phyloP scores from a whole-genome alignment of 2,329 filamentous ascomycete genomes.

The Paecilomyces dactylethromorphus region DNA sequence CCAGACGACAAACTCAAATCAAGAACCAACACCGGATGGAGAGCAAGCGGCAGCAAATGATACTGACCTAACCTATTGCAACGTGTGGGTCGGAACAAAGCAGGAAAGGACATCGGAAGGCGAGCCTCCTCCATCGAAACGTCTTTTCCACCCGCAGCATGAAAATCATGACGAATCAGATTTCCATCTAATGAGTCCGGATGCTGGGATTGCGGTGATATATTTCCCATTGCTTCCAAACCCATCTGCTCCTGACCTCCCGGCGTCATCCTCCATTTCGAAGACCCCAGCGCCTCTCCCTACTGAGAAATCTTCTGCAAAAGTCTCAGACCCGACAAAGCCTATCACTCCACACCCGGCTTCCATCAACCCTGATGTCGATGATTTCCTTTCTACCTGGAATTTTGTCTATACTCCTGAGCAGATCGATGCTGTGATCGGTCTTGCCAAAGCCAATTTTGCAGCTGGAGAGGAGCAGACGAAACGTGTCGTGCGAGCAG shows the following conservation, averaged over 20 bases:
- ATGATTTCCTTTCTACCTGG: slow-evolving; percentile 91
- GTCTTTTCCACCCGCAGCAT: slow-evolving; percentile 31
- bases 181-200: slow-evolving; percentile 64
- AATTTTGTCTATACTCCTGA: slow-evolving; percentile 94
- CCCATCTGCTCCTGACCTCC: slow-evolving; percentile 36
- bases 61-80: slow-evolving; percentile 77
- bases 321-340: slow-evolving; percentile 11
- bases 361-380: slow-evolving; percentile 69
- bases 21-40: slow-evolving; percentile 34
- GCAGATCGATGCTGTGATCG: slow-evolving; percentile 78
- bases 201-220: slow-evolving; percentile 80
- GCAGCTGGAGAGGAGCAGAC: slow-evolving; percentile 74
- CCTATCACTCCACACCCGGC: slow-evolving; percentile 48
- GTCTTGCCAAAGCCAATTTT: slow-evolving; percentile 80
- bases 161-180: slow-evolving; percentile 57
- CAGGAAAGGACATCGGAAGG: slow-evolving; percentile 59
- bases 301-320: slow-evolving; percentile 12
- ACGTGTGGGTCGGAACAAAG: slow-evolving; percentile 85
- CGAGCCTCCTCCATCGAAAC: slow-evolving; percentile 49
- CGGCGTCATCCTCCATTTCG: slow-evolving; percentile 13
- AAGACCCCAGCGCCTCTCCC: slow-evolving; percentile 17
- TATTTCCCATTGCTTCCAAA: slow-evolving; percentile 90
- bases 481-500: slow-evolving; percentile 69
- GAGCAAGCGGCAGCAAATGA: slow-evolving; percentile 30
- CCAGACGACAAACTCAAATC: slow-evolving; percentile 31